A percentile compares a stretch with the other conserved stretches of the same genome.
Evolutionary conservation across 768 basidiomycete species (phyloP).

Genomic region (Fomitopsis serialis): DNA sequence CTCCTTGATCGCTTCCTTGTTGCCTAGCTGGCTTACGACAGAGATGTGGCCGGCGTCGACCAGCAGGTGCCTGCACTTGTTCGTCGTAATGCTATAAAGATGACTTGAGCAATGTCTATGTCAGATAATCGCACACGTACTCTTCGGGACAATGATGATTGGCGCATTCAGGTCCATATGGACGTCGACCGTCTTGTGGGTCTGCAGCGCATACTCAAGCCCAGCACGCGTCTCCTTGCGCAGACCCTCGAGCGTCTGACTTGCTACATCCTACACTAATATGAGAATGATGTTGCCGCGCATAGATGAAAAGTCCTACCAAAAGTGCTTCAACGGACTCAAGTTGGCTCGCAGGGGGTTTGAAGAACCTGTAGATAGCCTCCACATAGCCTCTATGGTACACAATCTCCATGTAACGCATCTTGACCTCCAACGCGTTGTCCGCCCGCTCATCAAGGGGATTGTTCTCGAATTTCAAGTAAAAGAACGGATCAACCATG

Average conservation of each 20-base stretch:
- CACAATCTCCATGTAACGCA: slow-evolving; percentile 96
- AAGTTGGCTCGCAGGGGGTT: slow-evolving; percentile 88
- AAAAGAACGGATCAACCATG: slow-evolving; percentile 69
- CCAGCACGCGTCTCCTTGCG: slow-evolving; percentile 93
- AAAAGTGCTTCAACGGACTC: slow-evolving; percentile 93
- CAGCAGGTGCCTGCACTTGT: slow-evolving; percentile 78
- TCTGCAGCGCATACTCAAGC: slow-evolving; percentile 87
- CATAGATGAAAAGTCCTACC: slow-evolving; percentile 42
- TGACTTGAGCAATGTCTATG: not conserved
- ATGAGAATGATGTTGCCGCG: not conserved
- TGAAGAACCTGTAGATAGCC: slow-evolving; percentile 86
- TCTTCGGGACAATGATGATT: slow-evolving; percentile 96
- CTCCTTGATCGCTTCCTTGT: slow-evolving; percentile 71
- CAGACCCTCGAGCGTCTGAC: slow-evolving; percentile 87
- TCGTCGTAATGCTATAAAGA: slow-evolving; percentile 63
- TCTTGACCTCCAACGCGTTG: slow-evolving; percentile 79
- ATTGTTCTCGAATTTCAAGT: slow-evolving; percentile 85
- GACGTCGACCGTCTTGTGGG: slow-evolving; percentile 94
- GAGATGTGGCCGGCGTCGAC: slow-evolving; percentile 97
- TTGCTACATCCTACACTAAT: slow-evolving; percentile 69
- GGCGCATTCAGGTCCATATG: slow-evolving; percentile 96
- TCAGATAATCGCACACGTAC: slow-evolving; percentile 36
- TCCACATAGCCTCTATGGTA: slow-evolving; percentile 94
- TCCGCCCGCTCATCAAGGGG: slow-evolving; percentile 91
- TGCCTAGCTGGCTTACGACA: slow-evolving; percentile 84